phyloP scores from a whole-genome alignment of 495 filamentous ascomycete genomes.

The Podospora pseudopauciseta region DNA sequence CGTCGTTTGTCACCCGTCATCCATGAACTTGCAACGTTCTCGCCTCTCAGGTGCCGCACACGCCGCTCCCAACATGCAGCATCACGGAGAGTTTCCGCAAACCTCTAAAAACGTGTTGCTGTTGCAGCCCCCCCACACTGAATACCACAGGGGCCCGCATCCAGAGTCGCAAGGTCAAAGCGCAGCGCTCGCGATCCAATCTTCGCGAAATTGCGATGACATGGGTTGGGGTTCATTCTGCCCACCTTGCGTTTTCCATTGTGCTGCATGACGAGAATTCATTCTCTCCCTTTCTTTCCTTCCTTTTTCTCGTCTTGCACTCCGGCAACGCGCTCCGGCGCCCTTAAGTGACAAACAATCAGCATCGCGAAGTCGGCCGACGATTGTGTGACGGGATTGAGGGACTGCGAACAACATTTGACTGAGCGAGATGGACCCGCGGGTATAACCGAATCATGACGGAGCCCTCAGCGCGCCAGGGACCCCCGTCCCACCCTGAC shows the following conservation, averaged over 20 bases:
- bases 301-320: constrained; percentile 9
- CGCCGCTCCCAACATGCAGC: not conserved
- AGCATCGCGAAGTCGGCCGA: not conserved
- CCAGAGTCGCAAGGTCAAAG: constrained; percentile 25
- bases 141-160: constrained; percentile 7
- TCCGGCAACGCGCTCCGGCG: constrained; percentile 17
- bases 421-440: constrained; percentile 26
- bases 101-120: not conserved
- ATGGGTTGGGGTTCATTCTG: constrained; percentile 21
- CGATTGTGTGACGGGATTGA: constrained; percentile 2
- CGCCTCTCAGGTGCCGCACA: not conserved
- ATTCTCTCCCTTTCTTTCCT: not conserved
- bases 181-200: constrained; percentile 22
- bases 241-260: not conserved
- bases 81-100: not conserved
- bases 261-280: not conserved
- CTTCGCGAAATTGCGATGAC: constrained; percentile 30
- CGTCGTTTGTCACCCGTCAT: not conserved
- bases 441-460: constrained; percentile 25
- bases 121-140: not conserved
- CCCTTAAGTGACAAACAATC: constrained; percentile 7
- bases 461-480: constrained; percentile 22
- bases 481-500: constrained; percentile 22
- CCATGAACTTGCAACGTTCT: not conserved
- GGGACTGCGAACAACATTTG: not conserved